These are phyloP conservation scores for Leishmania gerbilli DNA, from an alignment of 208 protist genomes.

Conservation along the genomic window DNA sequence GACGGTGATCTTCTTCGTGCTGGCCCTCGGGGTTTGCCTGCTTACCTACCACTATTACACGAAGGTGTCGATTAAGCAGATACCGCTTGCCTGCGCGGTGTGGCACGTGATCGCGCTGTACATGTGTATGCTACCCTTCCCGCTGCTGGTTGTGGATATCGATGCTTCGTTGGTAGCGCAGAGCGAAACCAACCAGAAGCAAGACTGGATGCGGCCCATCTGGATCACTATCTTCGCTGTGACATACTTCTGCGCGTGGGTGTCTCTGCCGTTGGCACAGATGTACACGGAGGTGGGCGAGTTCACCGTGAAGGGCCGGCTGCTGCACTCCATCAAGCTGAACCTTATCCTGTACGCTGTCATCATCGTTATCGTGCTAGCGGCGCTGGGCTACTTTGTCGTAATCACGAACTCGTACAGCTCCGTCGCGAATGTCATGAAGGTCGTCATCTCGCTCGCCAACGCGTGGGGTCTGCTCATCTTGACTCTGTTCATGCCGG, in stretches of 20 bases:
- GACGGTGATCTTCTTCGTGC: constrained; percentile 75
- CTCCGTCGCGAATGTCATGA: constrained; percentile 53
- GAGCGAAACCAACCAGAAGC: constrained; percentile 7
- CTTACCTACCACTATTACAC: constrained; percentile 84
- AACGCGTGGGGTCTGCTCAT: constrained; percentile 92
- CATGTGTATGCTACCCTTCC: constrained; percentile 81
- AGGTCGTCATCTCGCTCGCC: constrained; percentile 81
- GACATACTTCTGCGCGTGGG: constrained; percentile 88
- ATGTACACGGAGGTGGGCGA: constrained; percentile 86
- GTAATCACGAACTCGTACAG: constrained; percentile 79
- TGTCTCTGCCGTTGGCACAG: constrained; percentile 85
- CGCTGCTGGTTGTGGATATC: constrained; percentile 88
- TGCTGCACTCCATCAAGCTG: constrained; percentile 70
- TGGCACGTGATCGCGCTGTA: constrained; percentile 81
- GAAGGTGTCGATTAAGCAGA: constrained; percentile 61
- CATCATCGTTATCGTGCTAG: constrained; percentile 62
- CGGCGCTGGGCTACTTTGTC: constrained; percentile 77
- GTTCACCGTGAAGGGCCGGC: constrained; percentile 62
- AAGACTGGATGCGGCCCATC: constrained; percentile 74
- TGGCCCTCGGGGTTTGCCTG: constrained; percentile 52
- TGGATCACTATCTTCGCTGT: constrained; percentile 88
- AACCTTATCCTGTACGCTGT: constrained; percentile 88
- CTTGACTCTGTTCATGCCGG: constrained; percentile 85
- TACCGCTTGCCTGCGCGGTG: constrained; percentile 63
- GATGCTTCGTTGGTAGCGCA: constrained; percentile 60